Percentiles rank a stretch among this genome's conserved stretches.
phyloP scores from a whole-genome alignment of 2,329 filamentous ascomycete species.

The Cercospora zeae-maydis region DNA sequence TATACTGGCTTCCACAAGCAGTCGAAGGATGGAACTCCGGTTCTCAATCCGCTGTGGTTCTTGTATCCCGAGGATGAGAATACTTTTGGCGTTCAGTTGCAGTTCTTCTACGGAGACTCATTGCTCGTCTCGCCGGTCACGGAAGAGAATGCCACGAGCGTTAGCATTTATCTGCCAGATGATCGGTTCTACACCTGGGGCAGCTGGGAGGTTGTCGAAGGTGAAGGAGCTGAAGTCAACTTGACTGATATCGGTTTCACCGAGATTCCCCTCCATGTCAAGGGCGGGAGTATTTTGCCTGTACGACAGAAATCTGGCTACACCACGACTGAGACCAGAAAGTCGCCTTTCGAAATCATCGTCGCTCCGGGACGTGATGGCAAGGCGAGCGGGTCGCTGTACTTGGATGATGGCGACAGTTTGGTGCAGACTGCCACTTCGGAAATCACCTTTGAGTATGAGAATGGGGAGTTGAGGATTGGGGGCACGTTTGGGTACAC shows the following conservation, averaged over 20 bases:
- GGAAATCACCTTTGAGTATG: conserved; percentile 58
- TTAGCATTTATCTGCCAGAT: conserved; percentile 55
- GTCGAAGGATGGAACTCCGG: conserved; percentile 59
- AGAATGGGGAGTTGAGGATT: conserved; percentile 38
- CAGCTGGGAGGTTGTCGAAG: conserved; percentile 47
- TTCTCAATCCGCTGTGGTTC: conserved; percentile 68
- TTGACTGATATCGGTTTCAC: conserved; percentile 44
- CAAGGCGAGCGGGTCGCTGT: conserved; percentile 63
- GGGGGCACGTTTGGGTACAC: conserved; percentile 16
- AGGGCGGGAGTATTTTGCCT: conserved; percentile 61
- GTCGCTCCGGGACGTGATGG: conserved; percentile 62
- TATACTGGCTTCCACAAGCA: conserved; percentile 67
- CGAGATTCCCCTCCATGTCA: conserved; percentile 63
- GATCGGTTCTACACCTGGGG: conserved; percentile 60
- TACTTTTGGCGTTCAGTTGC: conserved; percentile 51
- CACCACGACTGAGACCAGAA: conserved; percentile 60
- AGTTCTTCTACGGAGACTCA: conserved; percentile 58
- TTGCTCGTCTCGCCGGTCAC: conserved; percentile 56
- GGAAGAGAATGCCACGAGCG: conserved; percentile 50
- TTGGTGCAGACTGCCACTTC: conserved; percentile 56
- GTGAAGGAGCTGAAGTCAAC: conserved; percentile 45
- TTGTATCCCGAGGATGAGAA: conserved; percentile 58
- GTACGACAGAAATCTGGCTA: conserved; percentile 53
- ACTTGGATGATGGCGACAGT: conserved; percentile 73
- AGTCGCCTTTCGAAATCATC: conserved; percentile 66